A percentile compares a stretch with the other conserved stretches of the same genome.
Evolutionary conservation across 164 flowering plant species (phyloP).

Genomic region (Protea cynaroides): DNA sequence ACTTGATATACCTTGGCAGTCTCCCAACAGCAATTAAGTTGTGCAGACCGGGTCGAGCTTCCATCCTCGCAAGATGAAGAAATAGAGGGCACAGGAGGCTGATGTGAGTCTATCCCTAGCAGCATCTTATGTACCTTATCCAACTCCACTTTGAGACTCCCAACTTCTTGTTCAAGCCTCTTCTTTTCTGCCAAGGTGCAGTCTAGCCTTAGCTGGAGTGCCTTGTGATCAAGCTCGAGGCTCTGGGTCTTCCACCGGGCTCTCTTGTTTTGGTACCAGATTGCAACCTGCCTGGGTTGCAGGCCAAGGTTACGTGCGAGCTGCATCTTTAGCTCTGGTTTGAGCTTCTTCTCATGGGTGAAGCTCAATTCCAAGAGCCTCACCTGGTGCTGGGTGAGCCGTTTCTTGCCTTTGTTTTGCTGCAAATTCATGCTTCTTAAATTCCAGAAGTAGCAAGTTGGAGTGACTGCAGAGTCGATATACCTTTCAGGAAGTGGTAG

Average conservation of each 20-base stretch:
- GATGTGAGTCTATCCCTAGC: constrained; percentile 4
- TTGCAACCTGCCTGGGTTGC: constrained; percentile 31
- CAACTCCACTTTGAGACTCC: constrained; percentile 28
- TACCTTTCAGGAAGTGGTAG: background rate
- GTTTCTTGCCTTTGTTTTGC: constrained; percentile 24
- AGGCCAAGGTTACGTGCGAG: constrained; percentile 29
- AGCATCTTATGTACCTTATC: constrained; percentile 26
- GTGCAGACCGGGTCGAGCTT: constrained; percentile 12
- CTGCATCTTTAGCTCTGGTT: constrained; percentile 25
- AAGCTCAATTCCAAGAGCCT: constrained; percentile 30
- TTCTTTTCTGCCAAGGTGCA: constrained; percentile 27
- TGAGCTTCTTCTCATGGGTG: constrained; percentile 29
- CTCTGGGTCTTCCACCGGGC: constrained; percentile 33
- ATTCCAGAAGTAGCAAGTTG: constrained; percentile 17
- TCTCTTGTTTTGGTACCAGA: constrained; percentile 45
- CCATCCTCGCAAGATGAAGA: constrained; percentile 20
- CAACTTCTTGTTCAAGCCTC: constrained; percentile 34
- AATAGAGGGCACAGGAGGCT: constrained; percentile 9
- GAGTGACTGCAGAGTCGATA: too few relatives aligned
- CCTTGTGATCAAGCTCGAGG: constrained; percentile 27
- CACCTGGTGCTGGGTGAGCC: constrained; percentile 31
- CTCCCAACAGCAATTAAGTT: constrained; percentile 13
- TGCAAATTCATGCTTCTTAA: constrained; percentile 17
- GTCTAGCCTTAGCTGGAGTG: constrained; percentile 27
- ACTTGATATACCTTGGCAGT: constrained; percentile 12